Evolutionary conservation across 495 filamentous ascomycete species (phyloP).

Genomic region (Penicillium coprophilum): DNA sequence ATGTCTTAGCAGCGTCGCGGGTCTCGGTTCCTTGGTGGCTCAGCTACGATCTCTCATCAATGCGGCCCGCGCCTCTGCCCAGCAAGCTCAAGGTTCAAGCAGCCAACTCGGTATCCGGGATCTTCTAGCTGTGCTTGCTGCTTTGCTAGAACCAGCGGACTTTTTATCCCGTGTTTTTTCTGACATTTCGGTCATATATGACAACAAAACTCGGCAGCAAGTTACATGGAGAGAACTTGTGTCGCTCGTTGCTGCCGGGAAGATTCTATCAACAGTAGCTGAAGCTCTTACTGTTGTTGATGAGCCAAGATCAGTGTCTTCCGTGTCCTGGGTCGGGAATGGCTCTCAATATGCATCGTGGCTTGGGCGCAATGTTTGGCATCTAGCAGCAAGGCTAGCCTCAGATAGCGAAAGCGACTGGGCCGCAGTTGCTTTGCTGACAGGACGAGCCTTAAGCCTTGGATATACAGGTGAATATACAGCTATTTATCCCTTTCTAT

Average conservation of each 20-base stretch:
- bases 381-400: constrained; percentile 43
- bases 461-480: constrained; percentile 66
- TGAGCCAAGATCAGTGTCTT: constrained; percentile 25
- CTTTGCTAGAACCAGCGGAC: constrained; percentile 55
- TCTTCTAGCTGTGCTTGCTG: constrained; percentile 48
- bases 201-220: constrained; percentile 38
- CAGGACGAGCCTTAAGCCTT: constrained; percentile 64
- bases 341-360: constrained; percentile 65
- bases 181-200: constrained; percentile 36
- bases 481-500: not conserved
- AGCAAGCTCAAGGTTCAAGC: constrained; percentile 32
- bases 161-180: constrained; percentile 56
- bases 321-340: constrained; percentile 63
- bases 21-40: constrained; percentile 66
- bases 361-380: constrained; percentile 69
- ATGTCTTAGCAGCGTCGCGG: constrained; percentile 71
- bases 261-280: constrained; percentile 67
- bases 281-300: constrained; percentile 66
- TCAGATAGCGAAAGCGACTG: constrained; percentile 42
- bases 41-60: constrained; percentile 57
- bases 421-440: constrained; percentile 60
- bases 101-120: constrained; percentile 32
- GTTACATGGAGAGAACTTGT: constrained; percentile 66
- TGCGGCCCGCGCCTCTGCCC: constrained; percentile 25
- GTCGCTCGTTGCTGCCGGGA: constrained; percentile 67